phyloP scores from a whole-genome alignment of 1,284 basidiomycete genomes.

The Microbotryum silenes-acaulis region DNA sequence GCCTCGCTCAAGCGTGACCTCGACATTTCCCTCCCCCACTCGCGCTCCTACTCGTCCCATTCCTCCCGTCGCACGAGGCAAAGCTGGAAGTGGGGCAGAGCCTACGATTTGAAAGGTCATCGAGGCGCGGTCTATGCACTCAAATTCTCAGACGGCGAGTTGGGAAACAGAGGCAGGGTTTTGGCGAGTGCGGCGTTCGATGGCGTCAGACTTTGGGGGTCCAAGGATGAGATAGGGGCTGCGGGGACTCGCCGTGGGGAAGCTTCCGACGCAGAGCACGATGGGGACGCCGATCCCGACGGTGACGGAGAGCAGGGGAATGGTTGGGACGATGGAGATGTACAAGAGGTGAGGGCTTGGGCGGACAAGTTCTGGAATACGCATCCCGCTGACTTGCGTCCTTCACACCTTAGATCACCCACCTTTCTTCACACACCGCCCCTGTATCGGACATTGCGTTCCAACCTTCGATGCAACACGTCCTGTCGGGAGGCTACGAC shows the following conservation, averaged over 20 bases:
- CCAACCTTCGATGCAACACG: not conserved
- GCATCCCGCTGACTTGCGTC: not conserved
- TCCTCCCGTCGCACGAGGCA: not conserved
- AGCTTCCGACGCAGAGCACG: not conserved
- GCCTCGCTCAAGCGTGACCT: slow-evolving; percentile 8
- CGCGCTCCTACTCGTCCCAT: not conserved
- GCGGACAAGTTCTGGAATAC: too few species aligned
- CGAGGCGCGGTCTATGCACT: slow-evolving; percentile 10
- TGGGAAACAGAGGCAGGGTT: not conserved
- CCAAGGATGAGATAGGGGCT: slow-evolving; percentile 1
- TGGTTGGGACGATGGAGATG: slow-evolving; percentile 12
- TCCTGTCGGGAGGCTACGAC: slow-evolving; percentile 15
- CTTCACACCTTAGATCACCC: not conserved
- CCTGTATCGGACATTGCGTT: slow-evolving; percentile 13
- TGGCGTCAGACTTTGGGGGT: slow-evolving; percentile 4
- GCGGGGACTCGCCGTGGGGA: not conserved
- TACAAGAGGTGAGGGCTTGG: slow-evolving; percentile 4
- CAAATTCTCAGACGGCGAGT: not conserved
- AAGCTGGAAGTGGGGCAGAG: slow-evolving; percentile 12
- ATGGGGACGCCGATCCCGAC: not conserved
- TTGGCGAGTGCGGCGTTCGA: slow-evolving; percentile 6
- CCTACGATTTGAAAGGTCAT: slow-evolving; percentile 13
- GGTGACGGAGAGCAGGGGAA: not conserved
- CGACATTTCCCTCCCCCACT: slow-evolving; percentile 6
- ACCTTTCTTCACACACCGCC: slow-evolving; percentile 8